Evolutionary conservation across 2,329 filamentous ascomycete species (phyloP).

Genomic region (Polytolypa hystricis): DNA sequence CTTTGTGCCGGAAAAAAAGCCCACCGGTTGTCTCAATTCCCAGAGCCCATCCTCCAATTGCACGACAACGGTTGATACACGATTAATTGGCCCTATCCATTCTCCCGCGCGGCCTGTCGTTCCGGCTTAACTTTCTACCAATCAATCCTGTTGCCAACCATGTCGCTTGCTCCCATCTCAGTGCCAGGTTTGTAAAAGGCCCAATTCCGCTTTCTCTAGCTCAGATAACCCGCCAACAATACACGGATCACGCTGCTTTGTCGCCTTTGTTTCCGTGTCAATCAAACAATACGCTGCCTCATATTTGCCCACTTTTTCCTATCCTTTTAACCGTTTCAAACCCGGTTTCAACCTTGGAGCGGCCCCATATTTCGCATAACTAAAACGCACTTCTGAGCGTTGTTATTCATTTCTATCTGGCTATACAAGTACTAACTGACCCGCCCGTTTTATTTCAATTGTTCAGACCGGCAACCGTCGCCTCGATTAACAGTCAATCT

Average conservation of each 20-base stretch:
- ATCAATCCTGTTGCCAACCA: slow-evolving; percentile 9
- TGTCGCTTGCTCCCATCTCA: slow-evolving; percentile 18
- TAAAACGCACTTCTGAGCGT: neutral
- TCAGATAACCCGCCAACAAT: slow-evolving; percentile 2
- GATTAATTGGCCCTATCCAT: no score
- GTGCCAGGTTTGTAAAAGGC: slow-evolving; percentile 16
- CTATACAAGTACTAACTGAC: slow-evolving; percentile 3
- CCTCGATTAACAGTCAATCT: slow-evolving; percentile 24
- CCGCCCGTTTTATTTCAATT: slow-evolving; percentile 7
- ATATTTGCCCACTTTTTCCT: neutral
- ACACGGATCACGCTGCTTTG: slow-evolving; percentile 2
- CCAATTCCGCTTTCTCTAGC: slow-evolving; percentile 6
- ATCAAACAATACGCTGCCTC: neutral
- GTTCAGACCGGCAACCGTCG: slow-evolving; percentile 23
- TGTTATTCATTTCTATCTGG: neutral
- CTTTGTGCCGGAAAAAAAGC: no score
- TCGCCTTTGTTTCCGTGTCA: slow-evolving; percentile 1
- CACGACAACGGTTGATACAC: no score
- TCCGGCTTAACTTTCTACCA: neutral
- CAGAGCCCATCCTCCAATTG: no score
- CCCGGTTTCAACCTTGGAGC: neutral
- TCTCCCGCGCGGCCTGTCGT: neutral
- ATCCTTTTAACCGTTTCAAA: slow-evolving; percentile 2
- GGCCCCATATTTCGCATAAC: neutral
- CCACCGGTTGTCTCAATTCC: no score